Conservation (phyloP, 495 filamentous ascomycete species). For the Daldinia bambusicola region DNA sequence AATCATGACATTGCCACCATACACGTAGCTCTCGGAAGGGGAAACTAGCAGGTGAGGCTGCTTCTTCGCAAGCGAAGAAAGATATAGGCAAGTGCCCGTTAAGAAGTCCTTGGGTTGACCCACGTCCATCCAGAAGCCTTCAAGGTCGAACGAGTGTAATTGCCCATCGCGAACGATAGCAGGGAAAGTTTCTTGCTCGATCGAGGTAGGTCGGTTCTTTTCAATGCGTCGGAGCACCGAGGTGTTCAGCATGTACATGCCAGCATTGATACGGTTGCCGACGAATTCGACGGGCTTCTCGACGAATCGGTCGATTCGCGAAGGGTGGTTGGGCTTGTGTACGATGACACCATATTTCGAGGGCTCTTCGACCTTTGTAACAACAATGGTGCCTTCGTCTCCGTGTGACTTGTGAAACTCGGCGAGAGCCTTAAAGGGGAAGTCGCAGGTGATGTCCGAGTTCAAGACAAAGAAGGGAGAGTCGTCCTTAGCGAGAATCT, state of each 20-base stretch:
- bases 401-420: constrained; percentile 92
- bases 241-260: constrained; percentile 98
- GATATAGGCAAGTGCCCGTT: constrained; percentile 94
- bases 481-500: constrained; percentile 92
- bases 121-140: constrained; percentile 99
- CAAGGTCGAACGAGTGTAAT: constrained; percentile 96
- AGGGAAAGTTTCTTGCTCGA: constrained; percentile 99
- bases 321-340: constrained; percentile 92
- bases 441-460: constrained; percentile 98
- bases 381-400: constrained; percentile 96
- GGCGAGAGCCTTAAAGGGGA: constrained; percentile 89
- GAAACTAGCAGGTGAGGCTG: constrained; percentile 85
- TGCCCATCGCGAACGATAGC: constrained; percentile 90
- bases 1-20: constrained; percentile 96
- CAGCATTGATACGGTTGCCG: constrained; percentile 98
- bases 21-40: constrained; percentile 79
- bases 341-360: constrained; percentile 99
- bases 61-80: constrained; percentile 92
- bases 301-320: constrained; percentile 97
- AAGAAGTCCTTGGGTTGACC: constrained; percentile 99
- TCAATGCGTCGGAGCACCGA: constrained; percentile 91
- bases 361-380: constrained; percentile 99
- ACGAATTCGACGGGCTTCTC: constrained; percentile 99
- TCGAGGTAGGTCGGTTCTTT: constrained; percentile 91
- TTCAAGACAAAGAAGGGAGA: constrained; percentile 98